Evolutionary conservation across 2,329 filamentous ascomycete genomes (phyloP), one percentile per base, ranked within the genome.

Genomic region (Onygena corvina): DNA sequence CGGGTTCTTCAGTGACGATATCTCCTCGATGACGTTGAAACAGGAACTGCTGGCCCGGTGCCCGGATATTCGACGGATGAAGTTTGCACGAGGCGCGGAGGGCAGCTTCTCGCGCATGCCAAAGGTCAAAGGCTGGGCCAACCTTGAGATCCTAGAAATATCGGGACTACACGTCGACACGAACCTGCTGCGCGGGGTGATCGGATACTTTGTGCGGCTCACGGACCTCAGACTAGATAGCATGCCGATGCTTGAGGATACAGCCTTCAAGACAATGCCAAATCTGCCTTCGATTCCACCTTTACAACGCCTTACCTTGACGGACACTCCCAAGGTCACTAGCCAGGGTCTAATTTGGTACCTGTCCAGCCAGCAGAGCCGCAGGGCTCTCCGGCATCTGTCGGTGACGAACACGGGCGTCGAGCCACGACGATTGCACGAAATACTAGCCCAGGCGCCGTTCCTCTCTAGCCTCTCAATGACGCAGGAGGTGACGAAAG

Each of bases 21-120:
- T 79, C 3, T 75, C 77, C 25, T 93, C 84, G 59, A 70, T 82
- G 49, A 80, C 84, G 1, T 71, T 96, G 56, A 81, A 86, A 53
- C 79, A 92, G 57, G 89, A 94, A 65, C 73, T 95, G 20, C 84
- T 94, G 68, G 83, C 80, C 18, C 76, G 86, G 46, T 95, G 90
- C 63, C 80, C 83, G 8, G 80, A 90, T 61, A 74, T 96, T 49
- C 79, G 87, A 56, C 92, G 92, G 68, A 95, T 94, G 86, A 83
- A 79, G 48, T 96, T 93, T 67, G 75, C 79, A 48, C 71, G 73
- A 42, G 90, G 90, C 9, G 77, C 86, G 1, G 90, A 95, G 69
- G 77, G 77, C 50, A 84, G 82, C 59, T 76, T 96, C 50, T 79
- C 86, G 58, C 71, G 76, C 48, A 71, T 95, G 34, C 76, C 79